Base-by-base conservation (phyloP, 2,329 filamentous ascomycete species). In the Fusarium nematophilum region DNA sequence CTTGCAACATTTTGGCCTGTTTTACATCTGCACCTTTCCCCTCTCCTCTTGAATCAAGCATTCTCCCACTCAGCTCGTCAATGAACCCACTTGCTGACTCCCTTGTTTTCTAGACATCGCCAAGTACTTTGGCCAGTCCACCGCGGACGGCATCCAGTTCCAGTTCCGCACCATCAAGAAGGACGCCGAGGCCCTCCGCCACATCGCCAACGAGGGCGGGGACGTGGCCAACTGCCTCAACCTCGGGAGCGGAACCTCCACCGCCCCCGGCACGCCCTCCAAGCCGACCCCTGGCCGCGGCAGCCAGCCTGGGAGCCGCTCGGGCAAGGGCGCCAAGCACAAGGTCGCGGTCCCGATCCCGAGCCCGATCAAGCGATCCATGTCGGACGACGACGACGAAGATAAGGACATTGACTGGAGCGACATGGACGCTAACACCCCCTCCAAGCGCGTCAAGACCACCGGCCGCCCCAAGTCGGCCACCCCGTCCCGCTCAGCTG, bases 81-180 rank as follows among this genome's bases (percentile, higher is more conserved):
- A n/a, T 9, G 4, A 43, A 17, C 30, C 11, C 21, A 4, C n/a
- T 31, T 25, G 23, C 59, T 62, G 17, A 61, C 33, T 27, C 38
- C 45, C 15, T 23, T 31, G 7, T 33, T n/a, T 14, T n/a, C 9
- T 43, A 88, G 85, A 86, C 36, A 86, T 88, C 44, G 80, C 83
- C 56, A 83, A 81, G 57, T 82, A 83, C 71, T 88, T 85, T 60
- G 85, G 85, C 21, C 83, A 85, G 52, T 85, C 82, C 4, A 88
- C 85, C 0, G 69, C 77, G 0, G 79, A 79, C 15, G 86, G 86
- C 8, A 80, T 88, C n/a, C 79, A 82, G 62, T 88, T 85, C 68
- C 85, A 87, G 65, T 86, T 88, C 66, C 80, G 85, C 1, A 57
- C 70, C 18, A 81, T 87, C 73, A 86, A 85, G 71, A 76, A 76